Evolutionary conservation across 805 yeast species (phyloP).

Genomic region (Pichia manshurica): DNA sequence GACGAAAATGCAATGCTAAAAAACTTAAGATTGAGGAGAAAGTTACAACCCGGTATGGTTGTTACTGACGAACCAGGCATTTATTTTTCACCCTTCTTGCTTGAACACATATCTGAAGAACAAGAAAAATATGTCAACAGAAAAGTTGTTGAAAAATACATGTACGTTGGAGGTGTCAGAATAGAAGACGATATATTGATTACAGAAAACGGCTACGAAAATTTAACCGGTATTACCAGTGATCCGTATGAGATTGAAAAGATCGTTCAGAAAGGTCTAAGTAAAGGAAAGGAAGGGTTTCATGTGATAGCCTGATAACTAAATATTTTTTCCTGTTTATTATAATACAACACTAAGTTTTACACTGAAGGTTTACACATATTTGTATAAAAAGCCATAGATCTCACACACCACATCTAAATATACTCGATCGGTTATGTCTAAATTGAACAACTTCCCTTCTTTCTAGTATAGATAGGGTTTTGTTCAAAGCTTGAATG

Average conservation of each 20-base stretch:
- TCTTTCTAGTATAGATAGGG: conserved; percentile 73
- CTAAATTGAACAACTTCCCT: conserved; percentile 84
- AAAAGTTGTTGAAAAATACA: conserved; percentile 66
- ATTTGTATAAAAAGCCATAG: not conserved
- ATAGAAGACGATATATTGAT: conserved; percentile 90
- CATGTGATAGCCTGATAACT: conserved; percentile 35
- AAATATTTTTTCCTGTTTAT: not conserved
- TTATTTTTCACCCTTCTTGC: conserved; percentile 79
- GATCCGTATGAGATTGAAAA: conserved; percentile 77
- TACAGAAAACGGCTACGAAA: conserved; percentile 71
- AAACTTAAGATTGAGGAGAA: conserved; percentile 77
- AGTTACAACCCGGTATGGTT: conserved; percentile 69
- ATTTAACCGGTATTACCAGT: conserved; percentile 74
- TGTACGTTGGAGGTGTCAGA: conserved; percentile 94
- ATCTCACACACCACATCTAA: conserved; percentile 57
- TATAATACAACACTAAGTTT: not conserved
- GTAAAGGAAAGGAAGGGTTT: conserved; percentile 55
- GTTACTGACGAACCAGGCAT: conserved; percentile 94
- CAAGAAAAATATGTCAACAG: conserved; percentile 55
- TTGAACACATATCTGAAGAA: conserved; percentile 39
- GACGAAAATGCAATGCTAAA: conserved; percentile 74
- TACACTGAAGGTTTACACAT: not conserved
- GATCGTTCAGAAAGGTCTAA: conserved; percentile 62
- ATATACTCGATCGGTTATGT: conserved; percentile 77
- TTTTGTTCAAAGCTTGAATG: conserved; percentile 73